Evolutionary conservation across 345 rosid species (phyloP), one percentile per base, ranked within the genome.

Genomic region (Erucastrum elatum): DNA sequence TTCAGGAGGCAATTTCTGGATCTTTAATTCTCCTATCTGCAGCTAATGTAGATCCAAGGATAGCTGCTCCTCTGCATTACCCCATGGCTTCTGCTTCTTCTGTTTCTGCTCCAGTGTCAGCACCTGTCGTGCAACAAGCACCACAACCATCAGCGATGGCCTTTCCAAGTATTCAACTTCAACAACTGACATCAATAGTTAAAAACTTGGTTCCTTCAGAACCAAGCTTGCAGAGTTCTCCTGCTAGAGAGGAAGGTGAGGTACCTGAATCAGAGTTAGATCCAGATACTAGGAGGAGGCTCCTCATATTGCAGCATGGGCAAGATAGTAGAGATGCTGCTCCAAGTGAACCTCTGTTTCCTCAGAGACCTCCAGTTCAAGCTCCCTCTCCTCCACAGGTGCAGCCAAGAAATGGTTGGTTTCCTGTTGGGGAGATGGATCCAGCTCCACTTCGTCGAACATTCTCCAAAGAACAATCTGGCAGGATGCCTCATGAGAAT

Each of bases 181-280:
- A 88, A 64, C 85, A 83, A 64, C 86, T 79, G 9, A 70, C 91
- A 75, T 71, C 90, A 35, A 68, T 83, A 75, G 81, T 84, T 81
- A 91, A 89, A 74, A 88, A 87, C 34, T 59, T 87, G 79, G 88
- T 85, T 84, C 87, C 85, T 76, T 75, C 88, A 63, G 98, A 96
- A 76, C 85, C 86, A 77, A 93, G 86, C 85, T 81, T 90, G 87
- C 97, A 89, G 76, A 86, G 82, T 85, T 96, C 99, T 77, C 99
- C 98, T 61, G 97, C 95, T 58, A 88, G 97, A 81, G 99, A 96
- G 87, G 99, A 96, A 83, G 99, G 99, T 44, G 99, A 96, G 84
- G 97, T 96, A 53, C 98, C 96, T 44, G 98, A 93, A 85, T 93
- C 99, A 65, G 99, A 96, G 82, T 77, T 96, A 81, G 99, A 96